Percentiles rank a stretch among this genome's conserved stretches.
Evolutionary conservation across 176 grass and related monocot species (phyloP).

Genomic region (Aegilops speltoides): DNA sequence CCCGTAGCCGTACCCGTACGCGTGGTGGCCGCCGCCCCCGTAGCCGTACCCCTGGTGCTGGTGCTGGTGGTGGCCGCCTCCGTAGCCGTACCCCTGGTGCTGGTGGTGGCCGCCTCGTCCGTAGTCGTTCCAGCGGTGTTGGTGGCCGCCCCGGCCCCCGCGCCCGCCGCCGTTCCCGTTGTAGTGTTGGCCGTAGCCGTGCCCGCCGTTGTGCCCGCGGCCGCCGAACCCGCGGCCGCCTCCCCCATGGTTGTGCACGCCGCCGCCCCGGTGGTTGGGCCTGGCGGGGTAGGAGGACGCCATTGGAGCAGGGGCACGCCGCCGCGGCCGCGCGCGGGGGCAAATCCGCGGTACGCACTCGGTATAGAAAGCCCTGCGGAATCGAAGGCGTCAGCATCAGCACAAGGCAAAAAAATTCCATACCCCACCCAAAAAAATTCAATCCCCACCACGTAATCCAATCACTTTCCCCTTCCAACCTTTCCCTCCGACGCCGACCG

Average conservation of each 20-base stretch:
- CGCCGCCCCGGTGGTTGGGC: neutral
- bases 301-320: neutral
- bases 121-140: neutral
- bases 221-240: too few species aligned
- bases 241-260: neutral
- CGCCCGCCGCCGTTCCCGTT: too few species aligned
- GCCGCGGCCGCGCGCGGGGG: neutral
- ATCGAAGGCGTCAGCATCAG: neutral
- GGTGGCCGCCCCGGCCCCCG: neutral
- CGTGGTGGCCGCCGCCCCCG: neutral
- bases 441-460: too few species aligned
- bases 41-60: neutral
- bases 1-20: neutral
- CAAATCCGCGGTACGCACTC: neutral
- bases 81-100: neutral
- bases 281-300: neutral
- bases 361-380: slow-evolving; percentile 12
- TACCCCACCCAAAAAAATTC: neutral
- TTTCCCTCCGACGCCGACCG: too few species aligned
- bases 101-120: neutral
- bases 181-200: too few species aligned
- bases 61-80: neutral
- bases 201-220: too few species aligned
- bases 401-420: neutral
- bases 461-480: too few species aligned